Percentiles rank a stretch among this genome's conserved stretches.
Conservation (phyloP, 2,329 filamentous ascomycete species). For the Neopestalotiopsis sp. region DNA sequence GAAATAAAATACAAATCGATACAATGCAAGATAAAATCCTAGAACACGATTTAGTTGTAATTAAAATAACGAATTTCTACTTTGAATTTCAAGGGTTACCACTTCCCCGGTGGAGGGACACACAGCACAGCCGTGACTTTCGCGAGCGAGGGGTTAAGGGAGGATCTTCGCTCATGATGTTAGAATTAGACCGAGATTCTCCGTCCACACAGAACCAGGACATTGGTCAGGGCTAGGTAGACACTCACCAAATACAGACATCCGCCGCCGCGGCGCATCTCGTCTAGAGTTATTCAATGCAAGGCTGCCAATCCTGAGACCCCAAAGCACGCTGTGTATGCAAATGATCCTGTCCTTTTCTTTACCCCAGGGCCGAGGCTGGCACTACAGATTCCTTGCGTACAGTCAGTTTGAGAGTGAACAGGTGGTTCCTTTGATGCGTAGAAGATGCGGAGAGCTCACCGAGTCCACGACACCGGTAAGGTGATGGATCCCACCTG, state of each 20-base stretch:
- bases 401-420: neutral
- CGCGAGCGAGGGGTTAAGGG: neutral
- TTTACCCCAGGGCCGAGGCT: neutral
- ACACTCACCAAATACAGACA: neutral
- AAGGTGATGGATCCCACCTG: neutral
- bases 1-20: neutral
- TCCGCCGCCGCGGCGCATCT: neutral
- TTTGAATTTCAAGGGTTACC: neutral
- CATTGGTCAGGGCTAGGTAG: neutral
- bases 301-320: neutral
- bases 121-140: conserved; percentile 5
- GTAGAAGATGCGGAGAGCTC: neutral
- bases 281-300: neutral
- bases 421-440: neutral
- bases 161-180: neutral
- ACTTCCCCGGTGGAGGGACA: neutral
- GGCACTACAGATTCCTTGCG: neutral
- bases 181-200: conserved; percentile 13
- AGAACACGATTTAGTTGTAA: neutral
- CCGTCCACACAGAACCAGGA: conserved; percentile 18
- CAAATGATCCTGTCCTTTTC: neutral
- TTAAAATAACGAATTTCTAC: neutral
- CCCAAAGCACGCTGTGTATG: too few species aligned
- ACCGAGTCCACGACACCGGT: neutral
- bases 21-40: neutral